phyloP scores from a whole-genome alignment of 1,284 basidiomycete species.

The Blastosporella zonata region DNA sequence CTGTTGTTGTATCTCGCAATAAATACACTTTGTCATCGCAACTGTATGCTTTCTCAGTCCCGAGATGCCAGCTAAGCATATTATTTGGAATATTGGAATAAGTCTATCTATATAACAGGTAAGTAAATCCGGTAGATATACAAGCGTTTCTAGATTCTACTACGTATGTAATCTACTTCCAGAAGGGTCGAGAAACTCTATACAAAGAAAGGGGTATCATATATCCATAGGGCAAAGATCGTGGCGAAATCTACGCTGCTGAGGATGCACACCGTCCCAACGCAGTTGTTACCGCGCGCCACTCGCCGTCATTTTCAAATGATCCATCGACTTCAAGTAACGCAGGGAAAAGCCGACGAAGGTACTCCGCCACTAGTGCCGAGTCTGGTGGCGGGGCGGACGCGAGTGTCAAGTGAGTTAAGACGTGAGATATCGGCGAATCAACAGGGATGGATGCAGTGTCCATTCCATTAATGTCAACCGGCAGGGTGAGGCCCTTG shows the following conservation, averaged over 20 bases:
- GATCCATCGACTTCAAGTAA: conserved; percentile 29
- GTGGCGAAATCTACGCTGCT: neutral
- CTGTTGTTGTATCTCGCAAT: neutral
- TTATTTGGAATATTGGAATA: too few relatives aligned
- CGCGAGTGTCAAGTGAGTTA: conserved; percentile 26
- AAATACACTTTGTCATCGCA: neutral
- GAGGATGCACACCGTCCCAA: conserved; percentile 5
- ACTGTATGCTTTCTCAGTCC: too few relatives aligned
- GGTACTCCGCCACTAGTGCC: conserved; percentile 20
- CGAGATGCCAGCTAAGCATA: too few relatives aligned
- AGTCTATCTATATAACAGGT: neutral
- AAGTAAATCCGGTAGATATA: too few relatives aligned
- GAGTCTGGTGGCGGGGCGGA: conserved; percentile 11
- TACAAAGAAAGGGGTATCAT: too few relatives aligned
- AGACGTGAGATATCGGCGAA: conserved; percentile 12
- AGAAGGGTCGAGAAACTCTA: neutral
- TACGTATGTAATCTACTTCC: neutral
- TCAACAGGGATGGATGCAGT: conserved; percentile 1
- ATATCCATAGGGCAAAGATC: neutral
- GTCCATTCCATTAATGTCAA: conserved; percentile 22
- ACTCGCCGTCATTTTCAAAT: conserved; percentile 22
- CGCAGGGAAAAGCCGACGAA: conserved; percentile 30
- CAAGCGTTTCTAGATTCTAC: too few relatives aligned
- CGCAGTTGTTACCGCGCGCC: conserved; percentile 19
- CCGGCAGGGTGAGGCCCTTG: conserved; percentile 36